These are phyloP conservation scores for Acanthamoeba royreba DNA, from an alignment of 208 protist genomes.

Conservation along the genomic window DNA sequence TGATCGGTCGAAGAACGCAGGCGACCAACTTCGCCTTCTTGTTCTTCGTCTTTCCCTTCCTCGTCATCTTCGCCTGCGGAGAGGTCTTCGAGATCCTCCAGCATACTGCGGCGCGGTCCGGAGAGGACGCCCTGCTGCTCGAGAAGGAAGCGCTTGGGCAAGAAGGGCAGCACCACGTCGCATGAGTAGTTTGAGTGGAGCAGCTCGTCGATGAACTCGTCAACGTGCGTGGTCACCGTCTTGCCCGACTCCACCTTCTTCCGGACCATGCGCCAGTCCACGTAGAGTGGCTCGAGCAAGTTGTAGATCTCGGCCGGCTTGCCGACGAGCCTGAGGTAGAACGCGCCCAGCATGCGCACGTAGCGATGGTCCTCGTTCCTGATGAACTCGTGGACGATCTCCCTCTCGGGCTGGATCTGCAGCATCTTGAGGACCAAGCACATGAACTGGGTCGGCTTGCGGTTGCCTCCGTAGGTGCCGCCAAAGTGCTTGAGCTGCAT, in stretches of 20 bases:
- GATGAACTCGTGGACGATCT: slow-evolving; percentile 88
- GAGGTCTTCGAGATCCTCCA: slow-evolving; percentile 53
- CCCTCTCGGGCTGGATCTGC: slow-evolving; percentile 83
- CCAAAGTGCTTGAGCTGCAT: slow-evolving; percentile 82
- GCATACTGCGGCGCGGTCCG: slow-evolving; percentile 48
- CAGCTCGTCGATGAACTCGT: slow-evolving; percentile 84
- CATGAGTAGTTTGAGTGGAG: slow-evolving; percentile 73
- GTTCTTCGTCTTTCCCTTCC: neutral
- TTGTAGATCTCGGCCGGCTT: slow-evolving; percentile 79
- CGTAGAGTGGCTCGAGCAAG: slow-evolving; percentile 85
- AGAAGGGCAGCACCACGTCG: slow-evolving; percentile 79
- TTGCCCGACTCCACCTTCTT: slow-evolving; percentile 19
- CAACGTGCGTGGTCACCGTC: slow-evolving; percentile 74
- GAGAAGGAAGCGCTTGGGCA: slow-evolving; percentile 62
- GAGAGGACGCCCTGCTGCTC: slow-evolving; percentile 48
- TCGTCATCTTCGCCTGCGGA: neutral
- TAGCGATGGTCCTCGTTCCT: slow-evolving; percentile 86
- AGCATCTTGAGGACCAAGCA: slow-evolving; percentile 89
- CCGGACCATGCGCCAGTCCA: slow-evolving; percentile 84
- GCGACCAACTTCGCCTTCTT: neutral
- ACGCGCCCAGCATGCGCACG: slow-evolving; percentile 81
- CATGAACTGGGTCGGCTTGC: slow-evolving; percentile 86
- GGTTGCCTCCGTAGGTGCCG: slow-evolving; percentile 81
- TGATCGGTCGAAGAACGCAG: neutral
- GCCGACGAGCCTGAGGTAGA: slow-evolving; percentile 85